These are phyloP conservation scores for Moesziomyces antarcticus DNA, from an alignment of 1,284 basidiomycete genomes.

Conservation along the genomic window DNA sequence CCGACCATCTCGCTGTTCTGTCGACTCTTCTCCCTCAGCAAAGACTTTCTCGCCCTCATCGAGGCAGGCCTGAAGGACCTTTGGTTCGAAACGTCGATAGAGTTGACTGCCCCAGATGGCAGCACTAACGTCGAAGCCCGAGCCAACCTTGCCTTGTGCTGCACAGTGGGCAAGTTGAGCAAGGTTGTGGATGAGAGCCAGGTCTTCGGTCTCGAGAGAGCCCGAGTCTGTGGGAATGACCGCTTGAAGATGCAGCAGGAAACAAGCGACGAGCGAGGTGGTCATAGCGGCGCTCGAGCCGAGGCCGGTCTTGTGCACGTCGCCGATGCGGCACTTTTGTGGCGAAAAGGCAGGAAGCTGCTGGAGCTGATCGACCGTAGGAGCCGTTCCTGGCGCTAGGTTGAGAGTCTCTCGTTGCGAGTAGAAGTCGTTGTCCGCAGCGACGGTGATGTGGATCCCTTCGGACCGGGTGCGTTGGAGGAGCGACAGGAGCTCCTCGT, in stretches of 20 bases:
- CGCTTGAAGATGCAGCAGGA: constrained; percentile 81
- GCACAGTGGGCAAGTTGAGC: constrained; percentile 95
- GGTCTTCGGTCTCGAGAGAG: constrained; percentile 39
- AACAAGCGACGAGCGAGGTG: constrained; percentile 87
- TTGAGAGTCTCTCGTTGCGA: constrained; percentile 80
- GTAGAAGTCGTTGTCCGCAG: constrained; percentile 97
- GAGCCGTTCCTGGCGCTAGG: constrained; percentile 43
- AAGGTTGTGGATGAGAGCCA: constrained; percentile 80
- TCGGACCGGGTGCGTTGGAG: constrained; percentile 47
- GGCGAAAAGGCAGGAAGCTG: constrained; percentile 78
- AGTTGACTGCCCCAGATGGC: constrained; percentile 95
- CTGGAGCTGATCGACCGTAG: constrained; percentile 65
- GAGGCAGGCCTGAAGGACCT: constrained; percentile 48
- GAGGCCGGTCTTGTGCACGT: constrained; percentile 97
- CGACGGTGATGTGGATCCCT: constrained; percentile 80
- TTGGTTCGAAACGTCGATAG: constrained; percentile 87
- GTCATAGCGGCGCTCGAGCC: constrained; percentile 97
- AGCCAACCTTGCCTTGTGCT: constrained; percentile 97
- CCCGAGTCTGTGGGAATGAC: constrained; percentile 57
- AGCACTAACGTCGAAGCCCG: constrained; percentile 94
- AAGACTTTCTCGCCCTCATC: constrained; percentile 45
- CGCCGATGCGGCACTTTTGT: constrained; percentile 70
- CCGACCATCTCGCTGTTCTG: constrained; percentile 17
- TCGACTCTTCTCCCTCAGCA: constrained; percentile 46
- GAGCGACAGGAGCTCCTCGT: constrained; percentile 8